Conservation (phyloP, 179 eudicot genomes). For the Beta corolliflora region DNA sequence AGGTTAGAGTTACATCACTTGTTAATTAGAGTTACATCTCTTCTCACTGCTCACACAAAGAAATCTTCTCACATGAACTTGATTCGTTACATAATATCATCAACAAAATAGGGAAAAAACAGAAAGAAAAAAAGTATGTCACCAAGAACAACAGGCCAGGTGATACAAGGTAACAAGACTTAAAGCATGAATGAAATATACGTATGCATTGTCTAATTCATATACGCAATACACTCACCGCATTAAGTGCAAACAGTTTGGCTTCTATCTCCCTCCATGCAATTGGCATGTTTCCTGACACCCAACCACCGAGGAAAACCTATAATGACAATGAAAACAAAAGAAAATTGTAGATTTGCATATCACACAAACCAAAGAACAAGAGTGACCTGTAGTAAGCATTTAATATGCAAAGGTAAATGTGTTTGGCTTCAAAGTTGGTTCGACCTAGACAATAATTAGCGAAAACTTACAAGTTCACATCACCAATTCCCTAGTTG, state of each 20-base stretch:
- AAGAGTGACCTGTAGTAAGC: background rate
- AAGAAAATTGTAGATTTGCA: conserved; percentile 1
- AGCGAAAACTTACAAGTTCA: conserved; percentile 1
- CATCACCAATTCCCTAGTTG: background rate
- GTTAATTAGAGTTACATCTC: too few relatives aligned
- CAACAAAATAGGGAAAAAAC: background rate
- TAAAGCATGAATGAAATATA: conserved; percentile 6
- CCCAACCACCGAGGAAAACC: conserved; percentile 74
- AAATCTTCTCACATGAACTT: too few relatives aligned
- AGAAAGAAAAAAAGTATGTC: background rate
- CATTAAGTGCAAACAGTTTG: conserved; percentile 83
- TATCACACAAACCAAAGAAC: conserved; percentile 22
- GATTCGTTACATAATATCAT: background rate
- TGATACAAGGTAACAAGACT: background rate
- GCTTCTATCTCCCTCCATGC: conserved; percentile 95
- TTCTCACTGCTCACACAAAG: too few relatives aligned
- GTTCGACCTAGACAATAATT: conserved; percentile 7
- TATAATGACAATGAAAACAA: conserved; percentile 33
- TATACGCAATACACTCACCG: conserved; percentile 70
- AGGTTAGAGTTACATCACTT: too few relatives aligned
- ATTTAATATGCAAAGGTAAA: conserved; percentile 1
- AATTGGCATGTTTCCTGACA: conserved; percentile 52
- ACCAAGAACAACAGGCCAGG: background rate
- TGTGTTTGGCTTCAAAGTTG: background rate
- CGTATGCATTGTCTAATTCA: conserved; percentile 1